A percentile compares a stretch with the other conserved stretches of the same genome.
These are phyloP conservation scores for Phytophthora crassamura DNA, from an alignment of 352 stramenopile species.

Conservation along the genomic window DNA sequence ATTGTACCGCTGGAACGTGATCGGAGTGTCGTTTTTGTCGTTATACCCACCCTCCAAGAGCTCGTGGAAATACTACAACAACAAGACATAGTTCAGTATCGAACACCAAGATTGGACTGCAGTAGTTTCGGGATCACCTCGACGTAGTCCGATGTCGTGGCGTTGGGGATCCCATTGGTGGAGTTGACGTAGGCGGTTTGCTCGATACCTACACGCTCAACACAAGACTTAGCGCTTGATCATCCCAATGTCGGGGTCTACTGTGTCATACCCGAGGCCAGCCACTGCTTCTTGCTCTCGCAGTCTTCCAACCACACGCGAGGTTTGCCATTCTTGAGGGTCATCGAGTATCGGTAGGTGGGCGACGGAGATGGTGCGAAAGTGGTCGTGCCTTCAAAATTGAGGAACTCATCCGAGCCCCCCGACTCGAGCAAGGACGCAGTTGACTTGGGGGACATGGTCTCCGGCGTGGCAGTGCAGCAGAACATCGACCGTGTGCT, in stretches of 20 bases:
- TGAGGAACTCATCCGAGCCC: background rate
- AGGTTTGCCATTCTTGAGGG: too few species aligned
- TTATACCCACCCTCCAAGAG: background rate
- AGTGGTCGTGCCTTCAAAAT: conserved; percentile 9
- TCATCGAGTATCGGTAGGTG: conserved; percentile 4
- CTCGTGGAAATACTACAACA: conserved; percentile 15
- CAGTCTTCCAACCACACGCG: background rate
- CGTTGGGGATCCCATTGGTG: conserved; percentile 13
- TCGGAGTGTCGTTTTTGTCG: background rate
- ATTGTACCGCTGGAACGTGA: conserved; percentile 9
- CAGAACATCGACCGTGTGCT: background rate
- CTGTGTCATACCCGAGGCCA: too few species aligned
- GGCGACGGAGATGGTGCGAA: too few species aligned
- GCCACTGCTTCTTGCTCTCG: conserved; percentile 2
- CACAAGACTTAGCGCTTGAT: too few species aligned
- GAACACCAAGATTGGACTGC: too few species aligned
- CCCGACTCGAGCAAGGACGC: background rate
- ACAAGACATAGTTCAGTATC: too few species aligned
- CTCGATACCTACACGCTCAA: background rate
- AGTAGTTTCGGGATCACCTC: background rate
- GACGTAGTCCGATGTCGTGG: too few species aligned
- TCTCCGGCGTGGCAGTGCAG: conserved; percentile 2
- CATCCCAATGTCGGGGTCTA: too few species aligned
- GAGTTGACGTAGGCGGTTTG: conserved; percentile 4
- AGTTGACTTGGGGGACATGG: conserved; percentile 8